Base-by-base conservation (phyloP, 192 early-diverging fungal genomes). In the Linnemannia schmuckeri region DNA sequence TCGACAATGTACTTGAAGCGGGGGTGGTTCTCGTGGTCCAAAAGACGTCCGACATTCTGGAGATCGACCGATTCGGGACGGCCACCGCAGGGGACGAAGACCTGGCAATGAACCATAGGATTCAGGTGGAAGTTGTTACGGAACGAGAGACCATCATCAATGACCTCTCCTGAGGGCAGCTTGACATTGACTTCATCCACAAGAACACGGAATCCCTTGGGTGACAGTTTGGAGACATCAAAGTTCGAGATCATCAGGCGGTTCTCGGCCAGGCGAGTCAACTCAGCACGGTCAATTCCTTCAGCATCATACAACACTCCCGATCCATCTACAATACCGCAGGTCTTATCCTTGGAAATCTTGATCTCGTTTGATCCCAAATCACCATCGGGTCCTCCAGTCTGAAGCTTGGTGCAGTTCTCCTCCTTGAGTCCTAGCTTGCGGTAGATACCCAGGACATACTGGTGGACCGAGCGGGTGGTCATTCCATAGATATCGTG, bases 1-100 rank as follows among this genome's bases (percentile, higher is more conserved):
- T 99, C 98, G 44, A 99, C 97, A 88, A 99, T 95, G 91, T 98
- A 99, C 93, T 99, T 99, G 96, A 97, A 99, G 38, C 96, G 93
- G 30, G 98, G 94, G 69, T 92, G 91, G 70, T 97, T 96, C 79
- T 97, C 94, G 46, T 90, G 89, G 44, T 95, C 94, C 74, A 99
- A 91, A 47, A 99, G 89, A 46, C 87, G 46, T 40, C 91, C 82
- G 44, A 98, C 95, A 87, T 99, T 99, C 88, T 92, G 93, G 55
- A 99, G 91, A 91, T 98, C 98, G 61, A 99, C 95, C 27, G 97
- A 94, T 90, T 99, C 98, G 75, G 98, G 98, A 73, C 98, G 95
- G 76, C 98, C 98, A 89, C 98, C 98, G 82, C 98, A 99, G 9
- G 98, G 98, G 30, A 99, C 97, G 92, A 99, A 99, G 55, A 99